phyloP scores from a whole-genome alignment of 805 yeast genomes.

The Sporopachydermia lactativora region DNA sequence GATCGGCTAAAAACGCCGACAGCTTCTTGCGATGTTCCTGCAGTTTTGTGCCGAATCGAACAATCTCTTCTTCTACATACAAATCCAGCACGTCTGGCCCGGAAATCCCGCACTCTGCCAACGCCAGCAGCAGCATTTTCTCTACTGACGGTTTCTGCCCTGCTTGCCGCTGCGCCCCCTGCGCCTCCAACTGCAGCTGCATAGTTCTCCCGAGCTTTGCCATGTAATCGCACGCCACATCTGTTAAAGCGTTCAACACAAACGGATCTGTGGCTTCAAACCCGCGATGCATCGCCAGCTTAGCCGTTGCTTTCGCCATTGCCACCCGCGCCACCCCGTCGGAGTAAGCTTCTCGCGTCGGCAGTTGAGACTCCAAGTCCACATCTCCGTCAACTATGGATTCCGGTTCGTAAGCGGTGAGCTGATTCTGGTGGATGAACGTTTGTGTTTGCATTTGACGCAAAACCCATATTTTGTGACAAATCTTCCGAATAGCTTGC shows the following conservation, averaged over 20 bases:
- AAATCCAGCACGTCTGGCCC: slow-evolving; percentile 65
- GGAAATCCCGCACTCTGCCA: slow-evolving; percentile 77
- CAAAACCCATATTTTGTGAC: slow-evolving; percentile 78
- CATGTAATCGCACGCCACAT: slow-evolving; percentile 70
- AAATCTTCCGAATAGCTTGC: slow-evolving; percentile 77
- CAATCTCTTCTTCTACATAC: slow-evolving; percentile 58
- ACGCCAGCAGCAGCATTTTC: slow-evolving; percentile 43
- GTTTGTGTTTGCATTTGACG: slow-evolving; percentile 83
- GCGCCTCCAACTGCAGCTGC: slow-evolving; percentile 57
- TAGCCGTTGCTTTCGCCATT: slow-evolving; percentile 55
- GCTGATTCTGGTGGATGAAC: slow-evolving; percentile 58
- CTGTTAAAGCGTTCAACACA: slow-evolving; percentile 70
- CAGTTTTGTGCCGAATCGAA: slow-evolving; percentile 55
- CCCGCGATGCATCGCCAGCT: slow-evolving; percentile 82
- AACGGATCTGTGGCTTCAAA: slow-evolving; percentile 70
- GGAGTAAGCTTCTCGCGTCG: slow-evolving; percentile 48
- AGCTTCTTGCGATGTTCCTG: slow-evolving; percentile 54
- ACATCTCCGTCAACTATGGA: slow-evolving; percentile 52
- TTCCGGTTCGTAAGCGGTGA: slow-evolving; percentile 54
- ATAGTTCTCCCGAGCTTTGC: slow-evolving; percentile 60
- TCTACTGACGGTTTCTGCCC: slow-evolving; percentile 21
- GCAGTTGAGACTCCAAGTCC: slow-evolving; percentile 69
- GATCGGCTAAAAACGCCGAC: slow-evolving; percentile 58
- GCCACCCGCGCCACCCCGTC: slow-evolving; percentile 51
- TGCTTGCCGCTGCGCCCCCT: slow-evolving; percentile 12